Evolutionary conservation across 768 basidiomycete species (phyloP).

Genomic region (Boletellus ananas): DNA sequence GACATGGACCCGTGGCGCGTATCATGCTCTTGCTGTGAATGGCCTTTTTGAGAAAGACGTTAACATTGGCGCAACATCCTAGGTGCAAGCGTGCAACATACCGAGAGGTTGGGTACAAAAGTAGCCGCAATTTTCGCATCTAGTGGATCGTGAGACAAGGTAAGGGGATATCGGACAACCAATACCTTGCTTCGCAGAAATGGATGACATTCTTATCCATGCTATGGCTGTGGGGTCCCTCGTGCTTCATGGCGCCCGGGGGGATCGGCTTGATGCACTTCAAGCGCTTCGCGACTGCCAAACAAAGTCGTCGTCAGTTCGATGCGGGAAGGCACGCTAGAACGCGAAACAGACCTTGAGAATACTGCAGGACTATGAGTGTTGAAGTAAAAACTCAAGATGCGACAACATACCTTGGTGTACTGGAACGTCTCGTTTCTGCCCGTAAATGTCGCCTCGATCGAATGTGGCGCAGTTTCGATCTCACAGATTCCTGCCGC

Average conservation of each 20-base stretch:
- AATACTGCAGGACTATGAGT: slow-evolving; percentile 36
- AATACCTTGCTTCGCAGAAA: slow-evolving; percentile 48
- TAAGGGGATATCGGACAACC: neutral
- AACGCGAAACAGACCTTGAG: slow-evolving; percentile 40
- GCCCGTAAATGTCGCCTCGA: slow-evolving; percentile 61
- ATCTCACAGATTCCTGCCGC: slow-evolving; percentile 54
- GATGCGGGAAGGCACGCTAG: neutral
- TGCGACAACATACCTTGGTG: slow-evolving; percentile 45
- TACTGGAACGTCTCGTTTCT: slow-evolving; percentile 59
- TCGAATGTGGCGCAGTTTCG: slow-evolving; percentile 52
- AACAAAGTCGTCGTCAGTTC: neutral
- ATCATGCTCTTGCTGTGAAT: slow-evolving; percentile 57
- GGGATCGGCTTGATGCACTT: slow-evolving; percentile 47
- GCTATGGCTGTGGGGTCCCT: slow-evolving; percentile 48
- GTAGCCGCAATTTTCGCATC: slow-evolving; percentile 55
- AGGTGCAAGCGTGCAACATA: slow-evolving; percentile 16
- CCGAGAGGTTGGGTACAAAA: slow-evolving; percentile 56
- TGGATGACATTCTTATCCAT: slow-evolving; percentile 44
- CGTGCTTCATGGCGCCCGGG: slow-evolving; percentile 39
- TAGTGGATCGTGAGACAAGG: slow-evolving; percentile 12
- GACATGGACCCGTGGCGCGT: slow-evolving; percentile 66
- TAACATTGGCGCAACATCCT: neutral
- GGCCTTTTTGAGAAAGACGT: slow-evolving; percentile 39
- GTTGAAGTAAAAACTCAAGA: neutral
- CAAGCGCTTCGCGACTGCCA: slow-evolving; percentile 46